Conservation (phyloP, 108 stramenopile genomes). For the Bacterosira constricta region DNA sequence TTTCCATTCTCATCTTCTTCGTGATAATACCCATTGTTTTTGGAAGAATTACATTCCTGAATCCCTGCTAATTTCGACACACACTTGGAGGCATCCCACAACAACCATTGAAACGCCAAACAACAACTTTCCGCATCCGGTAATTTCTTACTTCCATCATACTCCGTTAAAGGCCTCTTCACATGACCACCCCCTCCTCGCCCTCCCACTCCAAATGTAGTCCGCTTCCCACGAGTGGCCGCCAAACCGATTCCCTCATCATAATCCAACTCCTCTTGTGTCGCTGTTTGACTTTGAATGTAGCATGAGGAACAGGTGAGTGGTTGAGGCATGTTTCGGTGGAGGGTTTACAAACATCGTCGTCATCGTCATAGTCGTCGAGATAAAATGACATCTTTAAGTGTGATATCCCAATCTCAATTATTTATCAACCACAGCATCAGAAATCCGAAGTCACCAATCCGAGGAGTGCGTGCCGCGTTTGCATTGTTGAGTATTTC, state of each 20-base stretch:
- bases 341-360: background rate
- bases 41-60: background rate
- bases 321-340: conserved; percentile 62
- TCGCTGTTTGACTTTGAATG: conserved; percentile 66
- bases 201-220: background rate
- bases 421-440: too few species aligned
- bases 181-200: background rate
- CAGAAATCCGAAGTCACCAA: too few species aligned
- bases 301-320: conserved; percentile 69
- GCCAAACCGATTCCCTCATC: conserved; percentile 58
- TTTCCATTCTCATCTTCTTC: background rate
- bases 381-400: conserved; percentile 44
- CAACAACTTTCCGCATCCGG: conserved; percentile 63
- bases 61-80: conserved; percentile 34
- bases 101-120: conserved; percentile 55
- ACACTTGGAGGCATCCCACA: conserved; percentile 43
- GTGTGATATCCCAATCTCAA: too few species aligned
- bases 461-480: too few species aligned
- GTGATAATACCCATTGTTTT: background rate
- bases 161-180: conserved; percentile 41
- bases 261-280: conserved; percentile 63
- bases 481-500: too few species aligned
- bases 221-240: conserved; percentile 17
- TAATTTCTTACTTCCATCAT: conserved; percentile 46
- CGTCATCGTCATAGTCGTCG: conserved; percentile 36